phyloP scores from a whole-genome alignment of 75 land plant species.

The Cryptomeria japonica region DNA sequence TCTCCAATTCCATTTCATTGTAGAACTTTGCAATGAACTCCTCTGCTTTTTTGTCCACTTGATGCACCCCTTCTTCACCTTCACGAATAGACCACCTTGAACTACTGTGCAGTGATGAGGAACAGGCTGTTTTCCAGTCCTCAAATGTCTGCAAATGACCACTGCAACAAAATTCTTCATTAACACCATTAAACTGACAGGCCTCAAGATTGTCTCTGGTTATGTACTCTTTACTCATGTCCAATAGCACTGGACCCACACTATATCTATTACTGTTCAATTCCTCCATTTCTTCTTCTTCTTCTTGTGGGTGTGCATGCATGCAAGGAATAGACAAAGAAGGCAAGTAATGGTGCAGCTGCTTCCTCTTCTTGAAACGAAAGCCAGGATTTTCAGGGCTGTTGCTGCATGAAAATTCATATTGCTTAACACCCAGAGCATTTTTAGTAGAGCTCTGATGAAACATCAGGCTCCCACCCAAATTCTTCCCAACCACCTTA shows the following conservation, averaged over 20 bases:
- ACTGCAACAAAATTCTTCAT: background rate
- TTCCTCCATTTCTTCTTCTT: background rate
- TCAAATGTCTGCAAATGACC: background rate
- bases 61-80: background rate
- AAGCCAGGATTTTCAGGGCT: conserved; percentile 2
- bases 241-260: background rate
- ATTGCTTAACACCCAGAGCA: background rate
- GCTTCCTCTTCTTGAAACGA: background rate
- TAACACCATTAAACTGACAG: background rate
- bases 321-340: background rate
- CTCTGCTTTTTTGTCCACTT: background rate
- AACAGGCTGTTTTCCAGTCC: background rate
- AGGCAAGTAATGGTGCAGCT: background rate
- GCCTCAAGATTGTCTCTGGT: background rate
- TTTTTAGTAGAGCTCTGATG: background rate
- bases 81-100: background rate
- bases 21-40: conserved; percentile 10
- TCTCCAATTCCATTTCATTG: background rate
- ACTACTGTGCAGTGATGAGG: background rate
- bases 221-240: background rate
- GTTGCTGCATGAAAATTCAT: conserved; percentile 4
- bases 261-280: background rate
- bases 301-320: background rate
- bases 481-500: background rate
- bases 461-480: background rate